Base-by-base conservation (phyloP, 164 flowering plant species). In the Tetrastigma voinierianum region DNA sequence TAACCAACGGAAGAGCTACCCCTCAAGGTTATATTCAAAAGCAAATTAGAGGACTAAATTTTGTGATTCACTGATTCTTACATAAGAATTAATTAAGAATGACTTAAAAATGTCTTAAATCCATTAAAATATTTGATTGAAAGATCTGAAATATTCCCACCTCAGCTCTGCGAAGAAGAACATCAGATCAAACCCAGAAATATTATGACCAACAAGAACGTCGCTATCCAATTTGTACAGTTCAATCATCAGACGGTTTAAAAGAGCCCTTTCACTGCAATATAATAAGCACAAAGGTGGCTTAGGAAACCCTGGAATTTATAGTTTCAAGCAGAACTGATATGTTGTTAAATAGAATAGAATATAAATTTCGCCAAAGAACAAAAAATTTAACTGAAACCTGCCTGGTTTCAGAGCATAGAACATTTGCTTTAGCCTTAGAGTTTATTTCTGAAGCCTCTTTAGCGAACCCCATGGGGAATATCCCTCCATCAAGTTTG, bases 121-220 rank as follows among this genome's bases (percentile, higher is more conserved):
- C 9, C 11, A 25, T 25, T 51, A 49, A n/a, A 51, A 25, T n/a
- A 32, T 47, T 48, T 48, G 44, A 49, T 51, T 43, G 10, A 55
- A 45, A 40, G 19, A 3, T 46, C 12, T 12, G 61, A n/a, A 40
- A 21, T 46, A 25, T 65, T 46, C 72, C 46, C 19, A 96, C 99
- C 95, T 90, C 93, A 66, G 86, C 86, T 81, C 99, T 83, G 71
- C 91, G 91, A 49, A 96, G 93, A 57, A 96, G 97, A 70, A 93
- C 84, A 74, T 96, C 48, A 96, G 81, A 74, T 96, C 99, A 82
- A 93, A 96, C 64, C 98, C 98, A 65, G 99, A 96, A 58, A 96
- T 90, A 70, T 93, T 93, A 78, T 93, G 98, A 23, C 99, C 98
- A 76, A 93, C 96, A 66, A 93, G 89, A 75, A 96, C 84, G 81